Conservation (phyloP, 306 rosid genomes). For the Vigna hirtella region DNA sequence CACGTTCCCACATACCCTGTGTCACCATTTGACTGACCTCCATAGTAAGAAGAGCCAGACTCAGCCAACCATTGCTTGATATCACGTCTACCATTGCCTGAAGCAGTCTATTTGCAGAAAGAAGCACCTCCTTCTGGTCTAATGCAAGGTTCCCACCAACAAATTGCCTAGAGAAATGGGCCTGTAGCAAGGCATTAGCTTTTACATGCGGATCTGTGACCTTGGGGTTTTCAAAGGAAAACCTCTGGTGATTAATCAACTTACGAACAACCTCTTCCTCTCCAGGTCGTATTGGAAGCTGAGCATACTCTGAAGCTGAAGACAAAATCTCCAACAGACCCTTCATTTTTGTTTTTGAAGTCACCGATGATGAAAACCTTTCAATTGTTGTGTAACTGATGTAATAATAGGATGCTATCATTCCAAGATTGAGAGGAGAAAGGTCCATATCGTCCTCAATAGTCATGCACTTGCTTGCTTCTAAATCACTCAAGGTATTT, state of each 20-base stretch:
- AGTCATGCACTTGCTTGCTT: slow-evolving; percentile 78
- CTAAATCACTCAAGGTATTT: slow-evolving; percentile 80
- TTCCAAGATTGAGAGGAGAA: slow-evolving; percentile 87
- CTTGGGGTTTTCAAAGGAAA: slow-evolving; percentile 80
- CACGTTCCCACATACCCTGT: slow-evolving; percentile 95
- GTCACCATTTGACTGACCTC: slow-evolving; percentile 98
- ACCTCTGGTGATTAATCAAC: slow-evolving; percentile 89
- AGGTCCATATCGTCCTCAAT: slow-evolving; percentile 88
- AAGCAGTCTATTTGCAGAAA: slow-evolving; percentile 81
- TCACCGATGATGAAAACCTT: slow-evolving; percentile 81
- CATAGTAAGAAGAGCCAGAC: slow-evolving; percentile 85
- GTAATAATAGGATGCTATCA: slow-evolving; percentile 88
- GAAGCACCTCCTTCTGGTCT: slow-evolving; percentile 90
- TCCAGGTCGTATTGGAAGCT: slow-evolving; percentile 87
- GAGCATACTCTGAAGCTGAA: slow-evolving; percentile 89
- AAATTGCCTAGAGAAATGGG: slow-evolving; percentile 89
- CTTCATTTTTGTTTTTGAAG: slow-evolving; percentile 89
- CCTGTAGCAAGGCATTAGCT: slow-evolving; percentile 91
- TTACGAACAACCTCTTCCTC: slow-evolving; percentile 86
- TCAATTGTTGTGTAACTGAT: slow-evolving; percentile 90
- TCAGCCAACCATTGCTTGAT: slow-evolving; percentile 94
- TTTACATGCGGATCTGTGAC: slow-evolving; percentile 88
- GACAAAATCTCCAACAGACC: slow-evolving; percentile 87
- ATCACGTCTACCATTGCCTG: slow-evolving; percentile 97
- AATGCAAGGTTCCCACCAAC: slow-evolving; percentile 79